phyloP scores from a whole-genome alignment of 2,329 filamentous ascomycete species.

The Elsinoe ampelina region DNA sequence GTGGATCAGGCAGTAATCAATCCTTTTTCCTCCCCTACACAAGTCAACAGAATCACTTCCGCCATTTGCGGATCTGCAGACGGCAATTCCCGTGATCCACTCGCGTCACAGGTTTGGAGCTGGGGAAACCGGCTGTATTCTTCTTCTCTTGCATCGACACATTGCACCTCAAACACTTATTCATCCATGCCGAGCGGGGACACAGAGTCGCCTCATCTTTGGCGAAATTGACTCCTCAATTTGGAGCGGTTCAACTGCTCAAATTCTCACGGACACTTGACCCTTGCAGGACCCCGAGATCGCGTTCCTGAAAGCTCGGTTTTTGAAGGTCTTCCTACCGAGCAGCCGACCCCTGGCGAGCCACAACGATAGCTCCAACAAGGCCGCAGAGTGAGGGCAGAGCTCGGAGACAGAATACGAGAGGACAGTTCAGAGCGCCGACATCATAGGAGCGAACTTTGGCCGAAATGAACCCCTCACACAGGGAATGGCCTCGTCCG shows the following conservation, averaged over 20 bases:
- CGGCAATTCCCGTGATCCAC: not conserved
- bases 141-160: not conserved
- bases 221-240: not conserved
- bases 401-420: no score
- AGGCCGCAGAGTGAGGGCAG: no score
- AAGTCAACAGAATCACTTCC: not conserved
- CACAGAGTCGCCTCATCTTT: not conserved
- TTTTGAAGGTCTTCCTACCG: not conserved
- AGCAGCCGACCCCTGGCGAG: not conserved
- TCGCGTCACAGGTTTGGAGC: constrained; percentile 10
- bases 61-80: not conserved
- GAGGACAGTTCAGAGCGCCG: no score
- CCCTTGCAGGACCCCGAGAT: not conserved
- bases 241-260: not conserved
- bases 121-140: not conserved
- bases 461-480: constrained; percentile 17
- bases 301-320: constrained; percentile 12
- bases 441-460: not conserved
- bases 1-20: no score
- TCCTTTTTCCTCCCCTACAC: no score
- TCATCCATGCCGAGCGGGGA: not conserved
- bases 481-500: constrained; percentile 13
- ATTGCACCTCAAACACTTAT: not conserved
- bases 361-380: not conserved
- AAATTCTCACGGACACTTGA: not conserved